Evolutionary conservation across 495 filamentous ascomycete species (phyloP), one percentile per base, ranked within the genome.

Genomic region (Jackrogersella minutella): DNA sequence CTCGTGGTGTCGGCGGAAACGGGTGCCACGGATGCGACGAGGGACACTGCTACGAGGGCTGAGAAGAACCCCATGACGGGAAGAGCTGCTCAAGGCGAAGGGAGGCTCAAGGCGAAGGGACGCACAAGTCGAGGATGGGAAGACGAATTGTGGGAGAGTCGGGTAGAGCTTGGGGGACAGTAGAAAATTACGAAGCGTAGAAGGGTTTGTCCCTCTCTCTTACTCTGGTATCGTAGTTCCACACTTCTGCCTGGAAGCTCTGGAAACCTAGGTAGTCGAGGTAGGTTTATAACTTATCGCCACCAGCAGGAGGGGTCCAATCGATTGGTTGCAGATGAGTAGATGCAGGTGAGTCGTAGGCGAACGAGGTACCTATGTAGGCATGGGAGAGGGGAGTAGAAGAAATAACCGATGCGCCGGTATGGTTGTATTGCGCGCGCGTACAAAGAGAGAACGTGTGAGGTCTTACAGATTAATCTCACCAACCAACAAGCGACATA

Each of bases 31-130:
- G 50, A 44, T 44, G 19, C 28, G n/a, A 14, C 47, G 26, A 51
- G n/a, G 21, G 60, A 69, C 55, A 37, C 61, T 30, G 44, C 22
- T 16, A 40, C 28, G 24, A 68, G 30, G 34, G 58, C 24, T 31
- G 60, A 65, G 7, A 66, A 19, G 31, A 61, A 24, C 61, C 60
- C 64, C 72, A 72, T 74, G 43, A 34, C 56, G 59, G 24, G 4
- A 13, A 17, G 11, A 36, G 14, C 17, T 31, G 17, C 19, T 33
- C 28, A 19, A 46, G 49, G n/a, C 13, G 34, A 34, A 46, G 19
- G 30, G 30, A 53, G 22, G 8, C 10, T 11, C 49, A 51, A 5
- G 26, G 33, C n/a, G 14, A 56, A 11, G 17, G 8, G 7, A 16
- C 11, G 24, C 24, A 53, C 2, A 19, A 3, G 16, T 4, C 8